These are phyloP conservation scores for Moricandia arvensis DNA, from an alignment of 345 rosid species.

Conservation along the genomic window DNA sequence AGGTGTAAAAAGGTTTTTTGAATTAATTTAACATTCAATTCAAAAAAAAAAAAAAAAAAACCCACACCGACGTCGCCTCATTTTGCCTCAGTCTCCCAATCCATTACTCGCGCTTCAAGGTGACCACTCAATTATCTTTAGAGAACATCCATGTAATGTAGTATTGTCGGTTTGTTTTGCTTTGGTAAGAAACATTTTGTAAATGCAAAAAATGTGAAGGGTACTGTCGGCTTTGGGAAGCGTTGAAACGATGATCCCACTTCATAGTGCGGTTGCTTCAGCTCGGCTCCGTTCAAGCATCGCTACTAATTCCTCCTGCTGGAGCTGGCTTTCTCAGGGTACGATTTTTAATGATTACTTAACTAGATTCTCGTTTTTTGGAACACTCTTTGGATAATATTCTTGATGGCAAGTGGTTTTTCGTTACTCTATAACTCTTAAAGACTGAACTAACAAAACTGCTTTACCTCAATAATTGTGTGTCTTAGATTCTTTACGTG, in stretches of 20 bases:
- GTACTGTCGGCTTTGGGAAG: conserved; percentile 59
- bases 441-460: too few relatives aligned
- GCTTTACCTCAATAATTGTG: not conserved
- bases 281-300: conserved; percentile 77
- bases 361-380: too few relatives aligned
- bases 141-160: not conserved
- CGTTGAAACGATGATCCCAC: conserved; percentile 73
- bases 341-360: not conserved
- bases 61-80: conserved; percentile 38
- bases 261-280: conserved; percentile 80
- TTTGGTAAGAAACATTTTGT: not conserved
- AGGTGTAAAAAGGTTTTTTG: too few relatives aligned
- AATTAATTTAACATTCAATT: too few relatives aligned
- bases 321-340: conserved; percentile 95
- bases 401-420: too few relatives aligned
- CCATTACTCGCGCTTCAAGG: conserved; percentile 44
- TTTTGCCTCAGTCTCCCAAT: conserved; percentile 43
- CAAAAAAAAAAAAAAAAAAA: too few relatives aligned
- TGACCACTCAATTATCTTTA: not conserved
- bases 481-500: not conserved
- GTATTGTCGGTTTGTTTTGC: not conserved
- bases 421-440: too few relatives aligned
- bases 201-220: conserved; percentile 37
- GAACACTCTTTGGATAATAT: too few relatives aligned
- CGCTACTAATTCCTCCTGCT: conserved; percentile 79